Evolutionary conservation across 306 rosid genomes (phyloP).

Genomic region (Fragaria vesca): DNA sequence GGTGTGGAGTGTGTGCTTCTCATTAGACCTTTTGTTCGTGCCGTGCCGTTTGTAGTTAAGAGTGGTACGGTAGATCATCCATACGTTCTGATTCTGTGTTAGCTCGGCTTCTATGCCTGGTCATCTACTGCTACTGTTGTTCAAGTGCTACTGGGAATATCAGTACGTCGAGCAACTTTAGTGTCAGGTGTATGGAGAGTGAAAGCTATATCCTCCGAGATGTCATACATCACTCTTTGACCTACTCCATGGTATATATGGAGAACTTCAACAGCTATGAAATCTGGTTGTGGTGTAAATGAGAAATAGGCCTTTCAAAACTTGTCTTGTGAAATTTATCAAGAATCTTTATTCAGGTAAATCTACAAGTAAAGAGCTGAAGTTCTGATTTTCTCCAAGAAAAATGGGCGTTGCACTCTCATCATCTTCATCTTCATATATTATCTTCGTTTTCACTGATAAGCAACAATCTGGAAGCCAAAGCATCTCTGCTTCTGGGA

Average conservation of each 20-base stretch:
- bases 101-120: neutral
- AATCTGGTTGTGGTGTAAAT: too few species aligned
- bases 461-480: neutral
- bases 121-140: slow-evolving; percentile 6
- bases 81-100: neutral
- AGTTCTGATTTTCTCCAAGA: neutral
- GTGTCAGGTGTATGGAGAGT: too few species aligned
- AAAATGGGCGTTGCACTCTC: neutral
- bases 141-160: neutral
- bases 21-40: neutral
- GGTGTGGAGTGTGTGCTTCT: too few species aligned
- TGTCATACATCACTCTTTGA: too few species aligned
- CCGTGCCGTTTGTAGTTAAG: neutral
- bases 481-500: neutral
- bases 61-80: neutral
- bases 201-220: too few species aligned
- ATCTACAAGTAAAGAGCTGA: neutral
- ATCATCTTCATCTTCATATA: neutral
- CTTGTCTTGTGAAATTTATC: too few species aligned
- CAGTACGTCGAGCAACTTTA: too few species aligned
- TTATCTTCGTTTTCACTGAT: neutral
- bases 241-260: too few species aligned
- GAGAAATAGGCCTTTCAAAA: too few species aligned
- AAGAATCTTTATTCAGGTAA: neutral
- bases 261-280: too few species aligned